Conservation (phyloP, 2,329 filamentous ascomycete genomes). For the Colletotrichum cordylinicola region DNA sequence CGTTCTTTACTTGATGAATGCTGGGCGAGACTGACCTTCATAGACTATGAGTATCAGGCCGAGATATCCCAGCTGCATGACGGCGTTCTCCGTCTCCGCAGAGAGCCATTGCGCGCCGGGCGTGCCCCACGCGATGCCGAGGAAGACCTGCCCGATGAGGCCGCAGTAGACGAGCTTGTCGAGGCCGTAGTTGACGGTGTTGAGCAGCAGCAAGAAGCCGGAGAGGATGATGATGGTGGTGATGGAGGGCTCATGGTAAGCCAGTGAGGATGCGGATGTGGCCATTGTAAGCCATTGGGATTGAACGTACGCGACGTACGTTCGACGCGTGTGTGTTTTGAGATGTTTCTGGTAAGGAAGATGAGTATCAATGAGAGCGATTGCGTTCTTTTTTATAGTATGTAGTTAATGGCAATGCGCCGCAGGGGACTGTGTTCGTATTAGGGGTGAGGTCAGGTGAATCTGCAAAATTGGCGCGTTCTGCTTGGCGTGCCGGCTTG, state of each 20-base stretch:
- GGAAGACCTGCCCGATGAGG: constrained; percentile 72
- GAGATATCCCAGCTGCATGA: constrained; percentile 74
- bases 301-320: background rate
- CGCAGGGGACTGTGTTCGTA: background rate
- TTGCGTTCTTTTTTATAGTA: no score
- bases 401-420: background rate
- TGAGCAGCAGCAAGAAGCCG: constrained; percentile 68
- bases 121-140: constrained; percentile 74
- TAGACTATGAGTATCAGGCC: constrained; percentile 76
- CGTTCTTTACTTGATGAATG: no score
- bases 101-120: constrained; percentile 69
- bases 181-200: constrained; percentile 60
- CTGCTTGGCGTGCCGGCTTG: background rate
- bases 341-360: background rate
- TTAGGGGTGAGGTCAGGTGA: background rate
- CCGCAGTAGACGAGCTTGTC: constrained; percentile 71
- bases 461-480: background rate
- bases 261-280: constrained; percentile 33
- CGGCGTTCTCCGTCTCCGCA: constrained; percentile 52
- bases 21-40: constrained; percentile 53
- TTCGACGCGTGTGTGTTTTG: background rate
- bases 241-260: constrained; percentile 70
- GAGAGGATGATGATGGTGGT: constrained; percentile 62
- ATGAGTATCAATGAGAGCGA: no score
- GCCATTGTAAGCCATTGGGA: background rate